Evolutionary conservation across 148 eudicot species (phyloP), one percentile per base, ranked within the genome.

Genomic region (Fagopyrum esculentum): DNA sequence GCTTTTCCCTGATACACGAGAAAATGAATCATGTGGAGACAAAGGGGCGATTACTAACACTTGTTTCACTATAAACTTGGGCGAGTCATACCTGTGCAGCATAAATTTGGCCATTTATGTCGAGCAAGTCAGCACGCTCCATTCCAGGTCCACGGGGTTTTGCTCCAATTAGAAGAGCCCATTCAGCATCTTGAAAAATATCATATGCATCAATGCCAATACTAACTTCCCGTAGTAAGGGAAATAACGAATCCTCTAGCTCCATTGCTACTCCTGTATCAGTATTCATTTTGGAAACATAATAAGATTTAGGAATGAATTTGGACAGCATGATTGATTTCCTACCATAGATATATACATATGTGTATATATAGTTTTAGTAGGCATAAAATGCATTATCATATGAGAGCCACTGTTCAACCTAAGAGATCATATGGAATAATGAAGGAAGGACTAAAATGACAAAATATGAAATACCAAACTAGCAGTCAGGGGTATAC

Each of bases 141-240:
- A 96, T 89, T 63, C 99, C 99, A 48, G 99, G 99, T 12, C 99
- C 99, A 73, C 99, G 91, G 47, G 99, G 99, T 85, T 96, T 96
- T 68, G 99, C 99, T 57, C 99, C 99, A 64, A 96, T 96, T 73
- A 96, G 81, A 83, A 96, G 92, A 43, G 97, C 98, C 99, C 99
- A 96, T 71, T 96, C 99, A 71, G 85, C 97, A 88, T 96, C 94
- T 78, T 85, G 85, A 77, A 96, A 96, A 44, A 96, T 87, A 0
- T 96, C 99, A 72, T 90, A 92, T 48, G 99, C 88, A 81, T 96
- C 97, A 78, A 96, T 89, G 45, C 99, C 87, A 22, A 96, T 92
- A 76, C 89, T 96, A 80, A 96, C 99, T 81, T 87, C 99, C 81
- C 99, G 85, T 79, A 96, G 48, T 76, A 96, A 82, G 16, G 99